phyloP scores from a whole-genome alignment of 1,284 basidiomycete genomes.

The Blastosporella zonata region DNA sequence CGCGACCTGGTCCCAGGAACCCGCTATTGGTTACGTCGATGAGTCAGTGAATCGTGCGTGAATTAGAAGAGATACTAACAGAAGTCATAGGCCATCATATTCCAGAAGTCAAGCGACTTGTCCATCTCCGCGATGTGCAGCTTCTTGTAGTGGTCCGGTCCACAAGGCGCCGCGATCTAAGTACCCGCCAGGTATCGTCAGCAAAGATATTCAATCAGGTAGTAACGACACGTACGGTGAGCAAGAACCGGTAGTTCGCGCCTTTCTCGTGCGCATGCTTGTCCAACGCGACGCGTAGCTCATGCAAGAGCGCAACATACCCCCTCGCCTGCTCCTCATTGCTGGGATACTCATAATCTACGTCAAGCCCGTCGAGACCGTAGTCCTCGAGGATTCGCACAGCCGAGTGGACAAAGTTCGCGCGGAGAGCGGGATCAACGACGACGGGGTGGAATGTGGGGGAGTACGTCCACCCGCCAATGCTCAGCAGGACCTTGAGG shows the following conservation, averaged over 20 bases:
- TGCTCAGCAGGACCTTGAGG: constrained; percentile 82
- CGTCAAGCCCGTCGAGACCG: constrained; percentile 70
- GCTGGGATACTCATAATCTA: constrained; percentile 86
- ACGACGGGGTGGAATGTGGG: constrained; percentile 78
- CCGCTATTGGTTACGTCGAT: constrained; percentile 44
- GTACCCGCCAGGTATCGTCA: background rate
- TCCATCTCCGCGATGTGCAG: constrained; percentile 86
- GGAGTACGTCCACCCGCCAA: constrained; percentile 91
- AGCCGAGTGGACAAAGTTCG: constrained; percentile 76
- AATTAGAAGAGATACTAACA: constrained; percentile 40
- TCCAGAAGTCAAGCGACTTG: constrained; percentile 89
- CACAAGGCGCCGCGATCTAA: constrained; percentile 91
- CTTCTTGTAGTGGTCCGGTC: constrained; percentile 81
- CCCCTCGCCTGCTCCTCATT: constrained; percentile 69
- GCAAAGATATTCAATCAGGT: background rate
- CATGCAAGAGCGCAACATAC: constrained; percentile 69
- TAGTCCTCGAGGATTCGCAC: constrained; percentile 82
- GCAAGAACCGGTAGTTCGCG: constrained; percentile 60
- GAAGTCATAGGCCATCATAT: constrained; percentile 92
- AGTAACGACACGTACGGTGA: constrained; percentile 52
- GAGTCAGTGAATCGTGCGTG: constrained; percentile 3
- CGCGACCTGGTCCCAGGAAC: constrained; percentile 77
- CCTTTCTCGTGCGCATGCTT: constrained; percentile 59
- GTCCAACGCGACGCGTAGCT: constrained; percentile 70
- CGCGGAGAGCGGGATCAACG: constrained; percentile 55